phyloP scores from a whole-genome alignment of 441 rosid genomes.

The Populus hybrid region DNA sequence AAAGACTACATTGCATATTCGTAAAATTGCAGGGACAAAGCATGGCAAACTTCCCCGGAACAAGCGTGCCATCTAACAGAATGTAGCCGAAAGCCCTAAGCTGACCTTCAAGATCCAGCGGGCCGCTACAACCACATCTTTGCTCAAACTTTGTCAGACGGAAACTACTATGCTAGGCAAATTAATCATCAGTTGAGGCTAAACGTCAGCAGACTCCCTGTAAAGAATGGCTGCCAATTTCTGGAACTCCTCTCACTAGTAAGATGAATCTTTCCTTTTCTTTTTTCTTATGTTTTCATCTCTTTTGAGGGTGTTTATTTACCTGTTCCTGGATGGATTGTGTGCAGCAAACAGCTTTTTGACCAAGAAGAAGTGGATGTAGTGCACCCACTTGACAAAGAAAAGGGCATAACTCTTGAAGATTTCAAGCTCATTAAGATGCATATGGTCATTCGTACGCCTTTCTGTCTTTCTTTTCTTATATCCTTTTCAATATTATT shows the following conservation, averaged over 20 bases:
- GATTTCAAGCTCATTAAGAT: conserved; percentile 76
- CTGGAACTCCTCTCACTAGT: background rate
- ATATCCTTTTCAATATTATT: background rate
- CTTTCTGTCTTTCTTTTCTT: background rate
- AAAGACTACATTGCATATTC: background rate
- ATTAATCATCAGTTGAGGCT: background rate
- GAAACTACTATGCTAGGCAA: background rate
- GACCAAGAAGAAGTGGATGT: conserved; percentile 78
- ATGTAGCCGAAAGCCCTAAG: background rate
- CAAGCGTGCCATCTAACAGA: background rate
- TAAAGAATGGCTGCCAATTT: background rate
- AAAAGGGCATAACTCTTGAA: conserved; percentile 71
- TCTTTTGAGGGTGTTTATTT: background rate
- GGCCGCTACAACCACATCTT: background rate
- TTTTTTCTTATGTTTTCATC: conserved; percentile 4
- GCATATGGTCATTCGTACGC: conserved; percentile 74
- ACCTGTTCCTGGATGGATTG: background rate
- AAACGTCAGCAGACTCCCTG: background rate
- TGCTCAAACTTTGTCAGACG: background rate
- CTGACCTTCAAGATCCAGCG: background rate
- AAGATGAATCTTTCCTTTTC: background rate
- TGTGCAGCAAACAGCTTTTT: conserved; percentile 64
- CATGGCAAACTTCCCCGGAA: background rate
- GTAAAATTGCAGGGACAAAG: background rate
- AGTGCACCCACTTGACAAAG: conserved; percentile 63